These are phyloP conservation scores for Irpex rosettiformis DNA, from an alignment of 1,284 basidiomycete genomes.

Conservation along the genomic window DNA sequence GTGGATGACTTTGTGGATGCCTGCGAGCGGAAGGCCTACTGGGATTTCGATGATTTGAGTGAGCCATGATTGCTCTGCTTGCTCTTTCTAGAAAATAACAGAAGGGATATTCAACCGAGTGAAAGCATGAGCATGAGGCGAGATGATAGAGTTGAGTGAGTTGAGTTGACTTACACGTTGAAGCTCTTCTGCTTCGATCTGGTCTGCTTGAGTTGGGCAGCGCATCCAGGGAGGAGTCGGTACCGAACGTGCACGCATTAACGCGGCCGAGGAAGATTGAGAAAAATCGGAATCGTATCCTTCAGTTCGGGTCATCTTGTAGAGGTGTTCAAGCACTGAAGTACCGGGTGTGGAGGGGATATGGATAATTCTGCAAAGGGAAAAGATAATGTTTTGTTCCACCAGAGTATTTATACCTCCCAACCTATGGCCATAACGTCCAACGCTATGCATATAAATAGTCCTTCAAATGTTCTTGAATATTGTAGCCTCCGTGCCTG, in stretches of 20 bases:
- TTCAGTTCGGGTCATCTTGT: no score
- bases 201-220: neutral
- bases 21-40: neutral
- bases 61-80: neutral
- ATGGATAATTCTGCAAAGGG: neutral
- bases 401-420: no score
- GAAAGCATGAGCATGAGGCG: no score
- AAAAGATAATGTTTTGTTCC: neutral
- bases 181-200: neutral
- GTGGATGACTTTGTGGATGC: neutral
- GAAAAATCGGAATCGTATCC: no score
- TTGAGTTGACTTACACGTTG: neutral
- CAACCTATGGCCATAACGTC: neutral
- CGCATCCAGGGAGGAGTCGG: neutral
- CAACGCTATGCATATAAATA: no score
- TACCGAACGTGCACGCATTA: neutral
- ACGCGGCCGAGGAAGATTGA: neutral
- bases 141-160: no score
- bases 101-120: no score
- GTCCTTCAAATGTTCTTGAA: no score
- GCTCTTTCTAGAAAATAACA: neutral
- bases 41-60: neutral
- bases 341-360: neutral
- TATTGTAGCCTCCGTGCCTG: no score
- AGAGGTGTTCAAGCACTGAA: no score